Percentiles rank a stretch among this genome's conserved stretches.
phyloP scores from a whole-genome alignment of 306 rosid species.

The Erythrophleum fordii region DNA sequence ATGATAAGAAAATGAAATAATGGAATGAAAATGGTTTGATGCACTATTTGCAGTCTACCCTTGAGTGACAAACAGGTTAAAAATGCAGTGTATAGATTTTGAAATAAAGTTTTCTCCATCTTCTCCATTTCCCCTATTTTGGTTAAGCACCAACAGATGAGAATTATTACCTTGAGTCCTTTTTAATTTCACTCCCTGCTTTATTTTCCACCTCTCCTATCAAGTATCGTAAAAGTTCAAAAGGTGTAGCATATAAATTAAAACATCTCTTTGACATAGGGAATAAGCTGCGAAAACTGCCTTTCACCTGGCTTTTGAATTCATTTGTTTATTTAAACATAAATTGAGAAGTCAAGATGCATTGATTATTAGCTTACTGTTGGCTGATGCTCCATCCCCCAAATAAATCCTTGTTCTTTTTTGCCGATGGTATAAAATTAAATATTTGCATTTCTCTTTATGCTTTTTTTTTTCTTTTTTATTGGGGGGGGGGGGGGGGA shows the following conservation, averaged over 20 bases:
- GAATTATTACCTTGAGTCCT: conserved; percentile 9
- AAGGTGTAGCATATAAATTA: neutral
- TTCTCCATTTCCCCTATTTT: conserved; percentile 1
- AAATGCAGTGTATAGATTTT: conserved; percentile 5
- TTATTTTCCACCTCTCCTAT: neutral
- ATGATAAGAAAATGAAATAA: neutral
- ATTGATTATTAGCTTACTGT: conserved; percentile 29
- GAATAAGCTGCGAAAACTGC: neutral
- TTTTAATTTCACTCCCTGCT: neutral
- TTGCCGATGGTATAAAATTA: neutral
- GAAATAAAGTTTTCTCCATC: neutral
- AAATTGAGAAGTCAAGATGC: conserved; percentile 14
- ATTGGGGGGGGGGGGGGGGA: too few relatives aligned
- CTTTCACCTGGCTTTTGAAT: conserved; percentile 14
- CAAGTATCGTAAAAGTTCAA: neutral
- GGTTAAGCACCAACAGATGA: neutral
- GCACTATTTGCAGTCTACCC: neutral
- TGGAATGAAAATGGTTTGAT: neutral
- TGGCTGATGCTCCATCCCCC: conserved; percentile 37
- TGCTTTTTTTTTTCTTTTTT: too few relatives aligned
- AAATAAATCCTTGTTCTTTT: neutral
- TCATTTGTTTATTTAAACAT: neutral
- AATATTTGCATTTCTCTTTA: conserved; percentile 21
- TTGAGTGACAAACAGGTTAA: neutral
- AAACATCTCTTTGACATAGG: neutral